Evolutionary conservation across 202 grass and related monocot species (phyloP).

Genomic region (Alloteropsis angusta): DNA sequence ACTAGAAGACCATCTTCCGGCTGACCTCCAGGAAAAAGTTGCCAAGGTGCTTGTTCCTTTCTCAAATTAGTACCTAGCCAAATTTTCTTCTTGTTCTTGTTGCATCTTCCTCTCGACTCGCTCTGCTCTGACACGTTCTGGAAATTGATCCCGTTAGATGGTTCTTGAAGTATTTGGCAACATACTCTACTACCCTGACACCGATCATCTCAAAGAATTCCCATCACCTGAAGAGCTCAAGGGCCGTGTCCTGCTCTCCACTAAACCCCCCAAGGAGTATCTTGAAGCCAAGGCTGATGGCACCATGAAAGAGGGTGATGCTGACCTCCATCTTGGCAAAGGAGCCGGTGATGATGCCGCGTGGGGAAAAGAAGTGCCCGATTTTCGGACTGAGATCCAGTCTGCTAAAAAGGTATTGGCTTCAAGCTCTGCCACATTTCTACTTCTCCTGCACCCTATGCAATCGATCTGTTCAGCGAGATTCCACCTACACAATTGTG

Average conservation of each 20-base stretch:
- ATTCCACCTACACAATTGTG: neutral
- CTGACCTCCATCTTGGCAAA: slow-evolving; percentile 24
- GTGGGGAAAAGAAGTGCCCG: slow-evolving; percentile 82
- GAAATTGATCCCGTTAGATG: slow-evolving; percentile 35
- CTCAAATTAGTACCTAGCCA: neutral
- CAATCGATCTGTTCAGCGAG: neutral
- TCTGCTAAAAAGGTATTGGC: slow-evolving; percentile 30
- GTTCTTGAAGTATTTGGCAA: slow-evolving; percentile 59
- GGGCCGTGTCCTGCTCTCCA: slow-evolving; percentile 65
- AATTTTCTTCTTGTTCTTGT: no score
- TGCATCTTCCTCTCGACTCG: neutral
- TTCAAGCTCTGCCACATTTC: neutral
- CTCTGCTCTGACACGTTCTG: neutral
- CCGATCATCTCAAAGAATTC: slow-evolving; percentile 53
- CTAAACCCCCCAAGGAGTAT: slow-evolving; percentile 92
- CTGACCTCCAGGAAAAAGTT: slow-evolving; percentile 86
- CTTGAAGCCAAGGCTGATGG: slow-evolving; percentile 50
- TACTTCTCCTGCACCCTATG: neutral
- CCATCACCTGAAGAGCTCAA: slow-evolving; percentile 74
- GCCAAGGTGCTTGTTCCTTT: slow-evolving; percentile 43
- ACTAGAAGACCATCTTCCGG: slow-evolving; percentile 78
- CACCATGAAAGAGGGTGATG: slow-evolving; percentile 40
- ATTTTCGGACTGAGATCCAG: slow-evolving; percentile 55
- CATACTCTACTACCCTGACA: slow-evolving; percentile 62
- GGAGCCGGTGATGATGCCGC: slow-evolving; percentile 45